Conservation (phyloP, 805 yeast species). For the Yarrowia alimentaria region DNA sequence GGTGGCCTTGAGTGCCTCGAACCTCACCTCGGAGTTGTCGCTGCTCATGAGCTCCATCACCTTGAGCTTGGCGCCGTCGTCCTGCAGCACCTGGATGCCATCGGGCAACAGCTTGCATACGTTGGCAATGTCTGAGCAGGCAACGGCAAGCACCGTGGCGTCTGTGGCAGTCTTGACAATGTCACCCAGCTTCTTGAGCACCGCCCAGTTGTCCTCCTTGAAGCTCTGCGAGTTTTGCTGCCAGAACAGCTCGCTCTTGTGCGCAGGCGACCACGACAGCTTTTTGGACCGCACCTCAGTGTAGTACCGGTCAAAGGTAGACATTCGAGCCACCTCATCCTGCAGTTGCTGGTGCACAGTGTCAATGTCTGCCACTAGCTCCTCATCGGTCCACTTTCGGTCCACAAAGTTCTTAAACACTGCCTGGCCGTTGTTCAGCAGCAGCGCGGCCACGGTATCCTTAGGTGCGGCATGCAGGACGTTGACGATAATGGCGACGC, state of each 20-base stretch:
- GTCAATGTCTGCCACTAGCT: constrained; percentile 70
- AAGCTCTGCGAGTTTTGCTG: constrained; percentile 72
- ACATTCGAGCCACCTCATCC: constrained; percentile 70
- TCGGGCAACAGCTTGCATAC: constrained; percentile 64
- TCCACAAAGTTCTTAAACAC: constrained; percentile 67
- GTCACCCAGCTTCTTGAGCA: constrained; percentile 59
- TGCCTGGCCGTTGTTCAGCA: constrained; percentile 73
- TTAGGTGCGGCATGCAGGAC: constrained; percentile 39
- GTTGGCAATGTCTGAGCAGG: constrained; percentile 64
- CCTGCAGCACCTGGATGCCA: constrained; percentile 52
- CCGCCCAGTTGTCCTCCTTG: constrained; percentile 72
- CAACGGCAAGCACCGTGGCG: constrained; percentile 51
- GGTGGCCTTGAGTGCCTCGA: constrained; percentile 93
- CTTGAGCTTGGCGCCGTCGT: constrained; percentile 65
- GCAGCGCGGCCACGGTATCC: constrained; percentile 58
- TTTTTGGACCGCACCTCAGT: constrained; percentile 78
- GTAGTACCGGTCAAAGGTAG: constrained; percentile 89
- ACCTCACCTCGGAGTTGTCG: constrained; percentile 82
- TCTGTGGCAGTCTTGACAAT: constrained; percentile 38
- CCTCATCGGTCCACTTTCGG: constrained; percentile 94
- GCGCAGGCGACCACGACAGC: constrained; percentile 90
- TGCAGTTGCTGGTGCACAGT: constrained; percentile 58
- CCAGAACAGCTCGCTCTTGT: constrained; percentile 86
- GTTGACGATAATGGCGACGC: constrained; percentile 64
- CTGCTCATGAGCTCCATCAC: constrained; percentile 82